A percentile compares a stretch with the other conserved stretches of the same genome.
Evolutionary conservation across 345 rosid genomes (phyloP).

Genomic region (Punica granatum): DNA sequence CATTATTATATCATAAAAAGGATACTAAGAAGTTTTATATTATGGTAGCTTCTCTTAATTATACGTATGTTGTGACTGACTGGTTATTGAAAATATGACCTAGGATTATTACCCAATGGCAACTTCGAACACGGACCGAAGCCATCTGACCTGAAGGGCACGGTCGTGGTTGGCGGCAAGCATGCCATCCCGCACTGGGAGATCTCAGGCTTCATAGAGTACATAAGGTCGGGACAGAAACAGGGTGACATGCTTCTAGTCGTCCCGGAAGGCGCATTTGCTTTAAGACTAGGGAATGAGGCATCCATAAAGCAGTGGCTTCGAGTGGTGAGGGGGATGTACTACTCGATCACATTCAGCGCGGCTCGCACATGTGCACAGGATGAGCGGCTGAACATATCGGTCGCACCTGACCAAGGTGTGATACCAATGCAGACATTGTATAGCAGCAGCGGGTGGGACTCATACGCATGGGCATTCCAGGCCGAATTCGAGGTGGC

Average conservation of each 20-base stretch:
- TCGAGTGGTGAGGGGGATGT: background rate
- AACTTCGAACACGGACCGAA: background rate
- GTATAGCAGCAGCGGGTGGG: background rate
- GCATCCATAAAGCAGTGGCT: background rate
- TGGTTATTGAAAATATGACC: background rate
- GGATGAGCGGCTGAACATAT: background rate
- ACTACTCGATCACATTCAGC: background rate
- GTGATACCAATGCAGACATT: background rate
- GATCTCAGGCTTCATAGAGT: background rate
- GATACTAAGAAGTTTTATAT: background rate
- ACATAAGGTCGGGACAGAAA: background rate
- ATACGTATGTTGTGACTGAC: too few relatives aligned
- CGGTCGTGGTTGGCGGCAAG: background rate
- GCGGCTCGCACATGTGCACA: too few relatives aligned
- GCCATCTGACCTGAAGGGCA: background rate
- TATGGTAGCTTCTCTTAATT: too few relatives aligned
- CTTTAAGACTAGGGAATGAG: background rate
- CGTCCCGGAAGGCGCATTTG: background rate
- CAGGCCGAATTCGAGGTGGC: background rate
- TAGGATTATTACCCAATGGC: conserved; percentile 7
- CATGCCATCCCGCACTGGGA: background rate
- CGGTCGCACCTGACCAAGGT: background rate
- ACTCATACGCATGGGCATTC: background rate
- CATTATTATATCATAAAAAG: too few relatives aligned
- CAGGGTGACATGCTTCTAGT: background rate